phyloP scores from a whole-genome alignment of 176 grass and related monocot genomes.

The Aegilops speltoides region DNA sequence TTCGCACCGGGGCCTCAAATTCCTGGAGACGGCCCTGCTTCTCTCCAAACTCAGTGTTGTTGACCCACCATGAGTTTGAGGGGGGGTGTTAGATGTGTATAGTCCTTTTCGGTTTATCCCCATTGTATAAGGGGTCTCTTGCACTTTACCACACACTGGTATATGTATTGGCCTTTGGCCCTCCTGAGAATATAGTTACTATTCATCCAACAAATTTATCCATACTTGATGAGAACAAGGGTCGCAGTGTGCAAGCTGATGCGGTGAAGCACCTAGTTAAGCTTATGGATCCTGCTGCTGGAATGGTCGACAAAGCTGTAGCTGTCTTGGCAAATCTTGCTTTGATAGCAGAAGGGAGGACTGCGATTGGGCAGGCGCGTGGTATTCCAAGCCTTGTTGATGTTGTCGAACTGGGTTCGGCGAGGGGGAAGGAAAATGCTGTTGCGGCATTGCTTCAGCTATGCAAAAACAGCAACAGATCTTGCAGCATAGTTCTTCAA shows the following conservation, averaged over 20 bases:
- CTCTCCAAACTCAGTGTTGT: no score
- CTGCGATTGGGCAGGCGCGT: slow-evolving; percentile 57
- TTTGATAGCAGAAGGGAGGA: slow-evolving; percentile 48
- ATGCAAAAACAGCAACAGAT: slow-evolving; percentile 70
- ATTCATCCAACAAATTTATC: no score
- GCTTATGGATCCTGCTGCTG: slow-evolving; percentile 87
- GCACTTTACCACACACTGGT: no score
- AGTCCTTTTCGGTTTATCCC: no score
- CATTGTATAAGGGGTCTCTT: no score
- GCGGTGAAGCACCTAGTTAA: slow-evolving; percentile 74
- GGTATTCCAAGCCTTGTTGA: slow-evolving; percentile 76
- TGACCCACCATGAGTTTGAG: no score
- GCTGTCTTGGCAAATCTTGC: slow-evolving; percentile 82
- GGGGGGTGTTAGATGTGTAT: no score
- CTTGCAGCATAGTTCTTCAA: slow-evolving; percentile 80
- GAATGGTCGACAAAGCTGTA: slow-evolving; percentile 87
- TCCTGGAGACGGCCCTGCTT: no score
- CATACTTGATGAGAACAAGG: slow-evolving; percentile 83
- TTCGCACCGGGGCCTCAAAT: no score
- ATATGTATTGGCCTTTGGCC: no score
- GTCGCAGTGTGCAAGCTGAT: slow-evolving; percentile 65
- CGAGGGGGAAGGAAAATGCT: slow-evolving; percentile 74
- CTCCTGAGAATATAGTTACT: no score
- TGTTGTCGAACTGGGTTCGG: slow-evolving; percentile 86
- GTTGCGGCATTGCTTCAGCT: slow-evolving; percentile 74